These are phyloP conservation scores for Rhodomyrtus tomentosa DNA, from an alignment of 345 rosid species.

Conservation along the genomic window DNA sequence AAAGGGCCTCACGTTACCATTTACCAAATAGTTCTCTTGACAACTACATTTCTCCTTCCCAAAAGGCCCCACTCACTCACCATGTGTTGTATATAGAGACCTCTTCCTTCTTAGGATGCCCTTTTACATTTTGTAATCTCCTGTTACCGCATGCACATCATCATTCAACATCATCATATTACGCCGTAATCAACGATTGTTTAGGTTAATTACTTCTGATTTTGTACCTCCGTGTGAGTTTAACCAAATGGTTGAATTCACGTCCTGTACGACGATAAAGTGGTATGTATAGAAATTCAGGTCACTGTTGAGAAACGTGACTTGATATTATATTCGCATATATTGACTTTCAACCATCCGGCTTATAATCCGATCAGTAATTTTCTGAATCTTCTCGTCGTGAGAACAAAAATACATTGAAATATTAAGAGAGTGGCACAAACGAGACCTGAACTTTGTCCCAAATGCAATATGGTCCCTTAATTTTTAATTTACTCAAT, in stretches of 20 bases:
- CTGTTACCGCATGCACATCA: not conserved
- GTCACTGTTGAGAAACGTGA: not conserved
- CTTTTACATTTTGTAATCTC: not conserved
- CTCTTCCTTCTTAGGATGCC: not conserved
- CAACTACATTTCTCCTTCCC: not conserved
- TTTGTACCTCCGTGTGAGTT: not conserved
- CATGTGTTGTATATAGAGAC: not conserved
- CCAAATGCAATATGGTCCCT: no score
- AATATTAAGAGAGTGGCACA: not conserved
- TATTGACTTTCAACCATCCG: not conserved
- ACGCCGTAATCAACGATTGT: not conserved
- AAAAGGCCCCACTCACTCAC: not conserved
- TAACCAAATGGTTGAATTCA: not conserved
- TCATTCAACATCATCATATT: not conserved
- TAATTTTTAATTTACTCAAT: no score
- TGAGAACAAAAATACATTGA: not conserved
- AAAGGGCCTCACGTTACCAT: not conserved
- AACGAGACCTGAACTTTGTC: no score
- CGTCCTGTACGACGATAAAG: not conserved
- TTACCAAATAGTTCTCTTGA: not conserved
- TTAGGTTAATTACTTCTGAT: not conserved
- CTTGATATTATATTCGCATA: not conserved
- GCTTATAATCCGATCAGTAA: not conserved
- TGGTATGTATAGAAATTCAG: not conserved
- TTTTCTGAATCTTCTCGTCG: not conserved